These are phyloP conservation scores for Chaetomium olivaceum DNA, from an alignment of 2,329 filamentous ascomycete species.

Conservation along the genomic window DNA sequence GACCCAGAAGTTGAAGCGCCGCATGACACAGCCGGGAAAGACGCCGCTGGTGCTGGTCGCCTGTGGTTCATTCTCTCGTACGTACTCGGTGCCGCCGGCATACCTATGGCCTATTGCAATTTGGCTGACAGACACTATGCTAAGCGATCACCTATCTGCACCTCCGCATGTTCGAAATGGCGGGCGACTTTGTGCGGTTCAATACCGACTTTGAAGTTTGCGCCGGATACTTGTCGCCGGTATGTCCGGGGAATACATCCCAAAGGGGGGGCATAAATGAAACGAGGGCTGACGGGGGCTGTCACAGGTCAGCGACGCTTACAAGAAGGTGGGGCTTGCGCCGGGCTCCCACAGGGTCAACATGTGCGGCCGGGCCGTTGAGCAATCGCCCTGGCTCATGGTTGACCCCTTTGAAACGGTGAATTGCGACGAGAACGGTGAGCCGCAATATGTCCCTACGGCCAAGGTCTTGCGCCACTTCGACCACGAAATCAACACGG, in stretches of 20 bases:
- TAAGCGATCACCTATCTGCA: constrained; percentile 37
- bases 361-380: constrained; percentile 84
- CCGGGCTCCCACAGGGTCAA: constrained; percentile 71
- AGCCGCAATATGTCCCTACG: constrained; percentile 83
- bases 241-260: constrained; percentile 16
- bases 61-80: constrained; percentile 41
- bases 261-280: neutral
- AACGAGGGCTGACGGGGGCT: neutral
- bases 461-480: constrained; percentile 90
- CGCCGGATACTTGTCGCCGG: constrained; percentile 81
- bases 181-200: constrained; percentile 41
- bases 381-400: constrained; percentile 77
- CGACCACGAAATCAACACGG: constrained; percentile 81
- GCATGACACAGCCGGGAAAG: constrained; percentile 34
- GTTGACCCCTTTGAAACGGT: constrained; percentile 83
- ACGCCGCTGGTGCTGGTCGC: constrained; percentile 41
- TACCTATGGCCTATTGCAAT: neutral
- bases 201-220: constrained; percentile 71
- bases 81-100: constrained; percentile 5
- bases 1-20: constrained; percentile 33
- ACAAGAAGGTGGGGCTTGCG: constrained; percentile 80
- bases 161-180: constrained; percentile 43
- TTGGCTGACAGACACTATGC: constrained; percentile 16
- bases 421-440: constrained; percentile 45
- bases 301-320: constrained; percentile 44